Evolutionary conservation across 1,284 basidiomycete genomes (phyloP).

Genomic region (Fistulinella cinereoalba): DNA sequence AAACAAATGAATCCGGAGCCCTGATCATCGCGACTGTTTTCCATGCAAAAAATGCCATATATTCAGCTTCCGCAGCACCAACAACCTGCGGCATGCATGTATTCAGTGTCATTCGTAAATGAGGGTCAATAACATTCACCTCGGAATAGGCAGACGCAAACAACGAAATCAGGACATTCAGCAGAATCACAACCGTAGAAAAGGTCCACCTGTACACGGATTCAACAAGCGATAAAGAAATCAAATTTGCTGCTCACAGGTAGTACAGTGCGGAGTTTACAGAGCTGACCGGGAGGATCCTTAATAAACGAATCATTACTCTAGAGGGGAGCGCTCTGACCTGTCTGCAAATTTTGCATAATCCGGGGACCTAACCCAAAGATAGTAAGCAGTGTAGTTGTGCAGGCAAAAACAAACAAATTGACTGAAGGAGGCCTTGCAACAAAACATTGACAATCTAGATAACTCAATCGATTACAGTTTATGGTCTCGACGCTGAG

Average conservation of each 20-base stretch:
- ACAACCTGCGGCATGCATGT: slow-evolving; percentile 42
- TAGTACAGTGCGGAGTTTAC: slow-evolving; percentile 81
- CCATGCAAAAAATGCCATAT: slow-evolving; percentile 83
- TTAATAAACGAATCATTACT: slow-evolving; percentile 12
- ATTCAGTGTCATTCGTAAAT: not conserved
- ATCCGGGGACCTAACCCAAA: slow-evolving; percentile 66
- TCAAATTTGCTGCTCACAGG: slow-evolving; percentile 46
- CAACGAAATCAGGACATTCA: slow-evolving; percentile 94
- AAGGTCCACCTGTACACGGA: slow-evolving; percentile 71
- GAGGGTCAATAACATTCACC: slow-evolving; percentile 45
- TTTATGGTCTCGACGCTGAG: not conserved
- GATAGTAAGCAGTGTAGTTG: slow-evolving; percentile 3
- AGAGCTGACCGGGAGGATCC: slow-evolving; percentile 39
- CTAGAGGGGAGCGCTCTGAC: slow-evolving; percentile 28
- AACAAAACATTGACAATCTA: slow-evolving; percentile 75
- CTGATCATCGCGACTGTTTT: slow-evolving; percentile 83
- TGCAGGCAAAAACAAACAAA: slow-evolving; percentile 6
- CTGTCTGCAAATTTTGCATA: slow-evolving; percentile 66
- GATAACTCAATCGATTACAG: not conserved
- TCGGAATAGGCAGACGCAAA: slow-evolving; percentile 90
- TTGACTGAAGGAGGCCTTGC: slow-evolving; percentile 78
- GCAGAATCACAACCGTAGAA: slow-evolving; percentile 80
- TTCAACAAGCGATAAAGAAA: slow-evolving; percentile 8
- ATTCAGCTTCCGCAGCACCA: slow-evolving; percentile 71
- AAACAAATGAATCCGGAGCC: slow-evolving; percentile 77